Evolutionary conservation across 2,329 filamentous ascomycete genomes (phyloP).

Genomic region (Hypocreales sp.): DNA sequence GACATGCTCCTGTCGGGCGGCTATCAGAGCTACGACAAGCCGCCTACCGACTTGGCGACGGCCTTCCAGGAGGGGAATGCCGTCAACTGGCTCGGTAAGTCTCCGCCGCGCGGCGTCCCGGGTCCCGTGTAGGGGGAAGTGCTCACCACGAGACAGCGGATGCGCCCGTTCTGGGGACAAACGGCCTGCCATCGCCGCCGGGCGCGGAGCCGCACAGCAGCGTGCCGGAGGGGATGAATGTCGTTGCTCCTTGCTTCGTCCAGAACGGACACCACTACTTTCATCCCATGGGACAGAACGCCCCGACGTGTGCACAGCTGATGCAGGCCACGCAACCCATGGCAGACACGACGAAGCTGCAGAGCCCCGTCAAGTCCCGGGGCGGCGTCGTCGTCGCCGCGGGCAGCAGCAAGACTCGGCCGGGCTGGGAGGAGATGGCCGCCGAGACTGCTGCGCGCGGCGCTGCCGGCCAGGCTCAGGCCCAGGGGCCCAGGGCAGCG

Average conservation of each 20-base stretch:
- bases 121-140: no score
- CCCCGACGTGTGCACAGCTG: no score
- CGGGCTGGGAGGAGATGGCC: not conserved
- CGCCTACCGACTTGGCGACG: conserved; percentile 11
- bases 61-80: conserved; percentile 11
- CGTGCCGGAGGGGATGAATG: conserved; percentile 7
- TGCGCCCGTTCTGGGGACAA: conserved; percentile 10
- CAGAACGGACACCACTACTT: conserved; percentile 12
- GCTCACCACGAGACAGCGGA: conserved; percentile 12
- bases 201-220: conserved; percentile 4
- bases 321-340: no score
- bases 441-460: not conserved
- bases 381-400: conserved; percentile 6
- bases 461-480: not conserved
- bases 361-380: not conserved
- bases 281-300: conserved; percentile 3
- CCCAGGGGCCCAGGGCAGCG: not conserved
- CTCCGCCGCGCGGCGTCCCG: no score
- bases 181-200: conserved; percentile 15
- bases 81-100: conserved; percentile 22
- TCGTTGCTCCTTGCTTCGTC: conserved; percentile 6
- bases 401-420: conserved; percentile 5
- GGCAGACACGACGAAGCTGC: conserved; percentile 4
- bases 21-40: conserved; percentile 2
- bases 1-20: conserved; percentile 9